These are phyloP conservation scores for Aspergillus vadensis DNA, from an alignment of 2,329 filamentous ascomycete genomes.

Conservation along the genomic window DNA sequence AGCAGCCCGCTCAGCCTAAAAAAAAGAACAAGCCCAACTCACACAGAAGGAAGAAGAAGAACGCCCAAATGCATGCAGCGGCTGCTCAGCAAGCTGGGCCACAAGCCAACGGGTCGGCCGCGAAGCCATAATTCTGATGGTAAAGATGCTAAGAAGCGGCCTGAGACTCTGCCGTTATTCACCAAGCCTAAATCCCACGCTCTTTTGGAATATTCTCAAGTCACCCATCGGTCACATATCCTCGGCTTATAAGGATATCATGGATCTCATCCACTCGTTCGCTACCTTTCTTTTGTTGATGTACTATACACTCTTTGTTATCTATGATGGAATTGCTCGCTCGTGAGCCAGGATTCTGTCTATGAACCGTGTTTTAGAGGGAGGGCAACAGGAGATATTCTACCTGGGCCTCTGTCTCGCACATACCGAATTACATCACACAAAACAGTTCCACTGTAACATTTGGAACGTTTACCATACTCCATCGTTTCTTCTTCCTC, in stretches of 20 bases:
- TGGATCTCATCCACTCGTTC: not conserved
- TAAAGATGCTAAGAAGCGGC: not conserved
- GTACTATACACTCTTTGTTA: not conserved
- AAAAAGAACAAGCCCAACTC: not conserved
- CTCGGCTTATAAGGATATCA: not conserved
- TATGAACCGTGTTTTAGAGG: too few species aligned
- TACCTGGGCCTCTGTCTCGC: too few species aligned
- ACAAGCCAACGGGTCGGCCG: not conserved
- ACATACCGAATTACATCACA: too few species aligned
- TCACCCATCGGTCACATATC: not conserved
- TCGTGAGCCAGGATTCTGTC: not conserved
- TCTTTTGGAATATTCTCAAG: not conserved
- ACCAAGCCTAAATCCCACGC: not conserved
- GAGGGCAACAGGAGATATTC: too few species aligned
- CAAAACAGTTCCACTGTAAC: too few species aligned
- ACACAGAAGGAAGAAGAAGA: not conserved
- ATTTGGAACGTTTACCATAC: too few species aligned
- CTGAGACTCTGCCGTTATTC: not conserved
- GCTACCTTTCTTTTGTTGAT: not conserved
- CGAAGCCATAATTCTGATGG: not conserved
- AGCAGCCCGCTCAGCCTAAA: not conserved
- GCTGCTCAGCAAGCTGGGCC: not conserved
- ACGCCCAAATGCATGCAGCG: not conserved
- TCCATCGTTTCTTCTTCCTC: too few species aligned
- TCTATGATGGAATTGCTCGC: not conserved